Evolutionary conservation across 139 green algal genomes (phyloP), one percentile per base, ranked within the genome.

Genomic region (Coelastrella sp.): DNA sequence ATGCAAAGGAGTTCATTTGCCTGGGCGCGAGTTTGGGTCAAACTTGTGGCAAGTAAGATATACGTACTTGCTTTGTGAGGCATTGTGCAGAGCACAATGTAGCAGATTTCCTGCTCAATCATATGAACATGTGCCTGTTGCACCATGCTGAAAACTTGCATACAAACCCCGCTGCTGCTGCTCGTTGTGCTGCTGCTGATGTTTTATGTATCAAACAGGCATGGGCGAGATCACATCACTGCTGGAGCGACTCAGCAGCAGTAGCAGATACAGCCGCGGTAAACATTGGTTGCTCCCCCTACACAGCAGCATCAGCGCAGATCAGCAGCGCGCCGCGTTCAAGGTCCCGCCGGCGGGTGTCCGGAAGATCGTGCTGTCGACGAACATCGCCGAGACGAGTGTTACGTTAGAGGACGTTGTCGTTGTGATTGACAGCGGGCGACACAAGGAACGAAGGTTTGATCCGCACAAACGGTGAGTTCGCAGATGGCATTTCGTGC

Each of bases 361-460:
- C 11, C 95, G 96, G 80, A 98, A 99, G 90, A 93, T 99, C 16
- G 96, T 99, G 65, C 90, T 99, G 83, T 93, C 97, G 22, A 99
- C 98, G 83, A 99, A 99, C 94, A 99, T 99, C 76, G 98, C 98
- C 0, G 98, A 99, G 94, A 99, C 98, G 19, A 97, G 91, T 59
- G 92, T 99, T 47, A 99, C 98, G 0, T 98, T 99, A 83, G 97
- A 99, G 83, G 98, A 99, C 83, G 96, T 99, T 14, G 97, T 99
- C 47, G 97, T 95, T 75, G 98, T 99, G 19, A 93, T 99, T 47
- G 97, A 99, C 89, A 90, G 78, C 22, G 97, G 97, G 56, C 95
- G 96, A 88, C 91, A 96, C 79, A 98, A 98, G 92, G 95, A 98
- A 90, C 81, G 96, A 59, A 81, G 95, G 58, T 94, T 88, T 58